These are phyloP conservation scores for Flaveria robusta DNA, from an alignment of 129 eudicot genomes.

Conservation along the genomic window DNA sequence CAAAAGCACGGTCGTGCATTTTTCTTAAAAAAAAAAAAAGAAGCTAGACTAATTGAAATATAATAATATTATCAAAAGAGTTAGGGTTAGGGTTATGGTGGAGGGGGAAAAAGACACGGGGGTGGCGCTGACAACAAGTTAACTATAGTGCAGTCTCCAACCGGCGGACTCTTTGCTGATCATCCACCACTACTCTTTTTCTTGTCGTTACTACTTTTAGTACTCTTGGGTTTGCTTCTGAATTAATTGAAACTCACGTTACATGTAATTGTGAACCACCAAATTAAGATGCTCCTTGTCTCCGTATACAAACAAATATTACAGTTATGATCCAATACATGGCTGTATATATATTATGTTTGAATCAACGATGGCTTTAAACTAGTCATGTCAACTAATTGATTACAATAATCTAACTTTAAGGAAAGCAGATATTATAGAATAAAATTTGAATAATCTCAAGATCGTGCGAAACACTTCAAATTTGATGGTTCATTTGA, in stretches of 20 bases:
- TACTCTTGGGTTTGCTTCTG: background rate
- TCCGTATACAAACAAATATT: background rate
- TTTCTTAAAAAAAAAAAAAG: no score
- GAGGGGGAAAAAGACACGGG: background rate
- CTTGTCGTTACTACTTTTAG: background rate
- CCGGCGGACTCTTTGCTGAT: constrained; percentile 13
- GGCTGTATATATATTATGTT: no score
- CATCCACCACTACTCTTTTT: background rate
- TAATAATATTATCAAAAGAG: background rate
- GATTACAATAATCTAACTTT: no score
- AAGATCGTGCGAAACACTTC: no score
- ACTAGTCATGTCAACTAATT: no score
- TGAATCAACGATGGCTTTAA: no score
- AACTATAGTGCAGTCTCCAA: background rate
- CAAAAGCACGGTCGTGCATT: no score
- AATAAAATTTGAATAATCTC: no score
- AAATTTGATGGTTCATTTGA: no score
- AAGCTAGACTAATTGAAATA: background rate
- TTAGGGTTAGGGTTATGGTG: background rate
- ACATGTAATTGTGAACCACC: background rate
- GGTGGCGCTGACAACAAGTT: background rate
- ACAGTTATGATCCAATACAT: no score
- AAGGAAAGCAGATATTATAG: no score
- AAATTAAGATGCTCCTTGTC: constrained; percentile 15
- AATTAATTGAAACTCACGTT: background rate